Percentiles rank a stretch among this genome's conserved stretches.
These are phyloP conservation scores for Warburgia ugandensis DNA, from an alignment of 164 flowering plant genomes.

Conservation along the genomic window DNA sequence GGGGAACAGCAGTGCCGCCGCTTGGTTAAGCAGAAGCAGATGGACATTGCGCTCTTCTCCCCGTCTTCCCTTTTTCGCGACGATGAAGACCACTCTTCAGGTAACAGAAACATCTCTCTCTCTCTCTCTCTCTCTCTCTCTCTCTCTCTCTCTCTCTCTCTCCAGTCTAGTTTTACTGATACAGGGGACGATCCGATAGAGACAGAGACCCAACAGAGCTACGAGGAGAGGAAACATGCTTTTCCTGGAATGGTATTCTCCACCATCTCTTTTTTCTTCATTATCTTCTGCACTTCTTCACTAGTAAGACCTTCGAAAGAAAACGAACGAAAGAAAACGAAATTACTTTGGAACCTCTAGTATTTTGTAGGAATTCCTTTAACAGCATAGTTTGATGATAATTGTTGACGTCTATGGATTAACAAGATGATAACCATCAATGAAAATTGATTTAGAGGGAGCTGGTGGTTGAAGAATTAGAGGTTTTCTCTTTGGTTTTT, in stretches of 20 bases:
- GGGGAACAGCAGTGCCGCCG: too few relatives aligned
- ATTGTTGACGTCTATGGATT: neutral
- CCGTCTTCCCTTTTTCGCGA: conserved; percentile 73
- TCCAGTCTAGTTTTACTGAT: neutral
- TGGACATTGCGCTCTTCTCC: conserved; percentile 92
- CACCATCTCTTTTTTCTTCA: neutral
- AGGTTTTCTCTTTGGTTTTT: too few relatives aligned
- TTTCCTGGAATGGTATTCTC: conserved; percentile 73
- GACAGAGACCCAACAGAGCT: conserved; percentile 33
- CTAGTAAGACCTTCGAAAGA: too few relatives aligned
- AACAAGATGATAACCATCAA: neutral
- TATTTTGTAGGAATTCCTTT: too few relatives aligned
- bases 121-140: conserved; percentile 7
- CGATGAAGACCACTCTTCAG: conserved; percentile 30
- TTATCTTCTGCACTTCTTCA: neutral
- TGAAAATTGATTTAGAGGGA: too few relatives aligned
- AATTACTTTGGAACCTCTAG: too few relatives aligned
- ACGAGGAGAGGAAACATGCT: conserved; percentile 60
- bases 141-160: conserved; percentile 1
- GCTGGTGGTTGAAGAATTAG: too few relatives aligned
- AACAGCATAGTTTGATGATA: neutral
- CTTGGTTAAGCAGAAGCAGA: too few relatives aligned
- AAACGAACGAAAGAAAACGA: too few relatives aligned
- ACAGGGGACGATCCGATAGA: conserved; percentile 40
- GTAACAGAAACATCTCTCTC: conserved; percentile 18